Percentiles rank a stretch among this genome's conserved stretches.
Evolutionary conservation across 1,284 basidiomycete genomes (phyloP).

Genomic region (Blastosporella zonata): DNA sequence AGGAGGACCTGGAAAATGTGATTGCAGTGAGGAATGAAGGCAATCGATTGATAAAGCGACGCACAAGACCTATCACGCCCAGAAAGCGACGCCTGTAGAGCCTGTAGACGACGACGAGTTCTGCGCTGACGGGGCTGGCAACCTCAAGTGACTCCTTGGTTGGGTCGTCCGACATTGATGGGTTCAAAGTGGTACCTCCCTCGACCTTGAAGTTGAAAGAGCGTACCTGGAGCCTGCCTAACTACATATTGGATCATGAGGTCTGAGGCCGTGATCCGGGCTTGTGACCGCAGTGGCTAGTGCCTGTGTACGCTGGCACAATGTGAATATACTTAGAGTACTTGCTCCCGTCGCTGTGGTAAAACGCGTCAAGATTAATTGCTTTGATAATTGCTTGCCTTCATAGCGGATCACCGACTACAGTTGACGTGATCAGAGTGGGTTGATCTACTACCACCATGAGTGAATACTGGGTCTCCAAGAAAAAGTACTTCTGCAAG

Average conservation of each 20-base stretch:
- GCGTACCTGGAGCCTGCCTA: no score
- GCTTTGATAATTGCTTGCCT: no score
- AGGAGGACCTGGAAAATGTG: constrained; percentile 50
- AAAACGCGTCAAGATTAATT: no score
- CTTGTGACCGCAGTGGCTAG: no score
- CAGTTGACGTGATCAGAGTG: no score
- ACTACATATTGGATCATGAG: no score
- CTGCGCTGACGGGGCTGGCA: not conserved
- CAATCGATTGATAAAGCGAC: constrained; percentile 19
- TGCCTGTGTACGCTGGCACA: no score
- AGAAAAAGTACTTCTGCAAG: constrained; percentile 82
- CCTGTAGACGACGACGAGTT: constrained; percentile 40
- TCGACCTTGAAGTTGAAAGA: no score
- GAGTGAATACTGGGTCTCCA: constrained; percentile 86
- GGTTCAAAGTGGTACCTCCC: not conserved
- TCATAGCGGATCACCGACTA: no score
- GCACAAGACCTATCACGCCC: constrained; percentile 61
- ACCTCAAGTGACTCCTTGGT: not conserved
- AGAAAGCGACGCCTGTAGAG: constrained; percentile 66
- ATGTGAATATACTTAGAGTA: no score
- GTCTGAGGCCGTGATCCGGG: no score
- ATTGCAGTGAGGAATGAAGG: not conserved
- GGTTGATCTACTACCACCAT: constrained; percentile 36
- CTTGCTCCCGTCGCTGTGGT: no score
- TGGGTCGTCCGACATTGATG: constrained; percentile 1